Evolutionary conservation across 495 filamentous ascomycete species (phyloP), one percentile per base, ranked within the genome.

Genomic region (Hypoxylon fuscum): DNA sequence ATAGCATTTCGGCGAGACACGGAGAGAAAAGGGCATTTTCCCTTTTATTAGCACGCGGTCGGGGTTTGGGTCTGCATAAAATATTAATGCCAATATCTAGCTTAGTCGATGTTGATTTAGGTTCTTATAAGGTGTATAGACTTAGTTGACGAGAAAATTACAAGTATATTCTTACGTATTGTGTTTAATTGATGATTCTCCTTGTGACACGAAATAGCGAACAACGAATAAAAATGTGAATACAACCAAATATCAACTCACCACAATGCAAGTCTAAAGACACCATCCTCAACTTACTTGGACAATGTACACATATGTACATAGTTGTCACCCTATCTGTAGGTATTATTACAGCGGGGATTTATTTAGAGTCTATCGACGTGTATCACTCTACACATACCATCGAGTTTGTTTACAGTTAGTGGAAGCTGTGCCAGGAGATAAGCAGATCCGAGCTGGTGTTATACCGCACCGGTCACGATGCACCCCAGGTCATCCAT

Each of bases 1-100:
- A 34, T 45, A 45, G 21, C 42, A 45, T 29, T 17, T 17, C 17
- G n/a, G 15, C 5, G 40, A 43, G 6, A 29, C 35, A 38, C 14
- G 7, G 68, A 44, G 43, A 51, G 55, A 51, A 55, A 41, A 31
- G 44, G 9, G 29, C n/a, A 23, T 6, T 37, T 29, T 43, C 29
- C 21, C 5, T 29, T 45, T n/a, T 25, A 7, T 14, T 27, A 45
- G 20, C 42, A 25, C n/a, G 20, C 5, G 42, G 20, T 25, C 7
- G 6, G 9, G 4, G 22, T 17, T 45, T 27, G 23, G 23, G 10
- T 42, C 21, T 23, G 52, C 41, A 37, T 45, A 45, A 55, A 55
- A 37, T 46, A 14, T 46, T 10, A 17, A 43, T 31, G 20, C 18
- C 18, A 46, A 20, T 38, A 37, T 32, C 9, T 29, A 20, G 25